phyloP scores from a whole-genome alignment of 208 protist species.

The Crithidia bombi region DNA sequence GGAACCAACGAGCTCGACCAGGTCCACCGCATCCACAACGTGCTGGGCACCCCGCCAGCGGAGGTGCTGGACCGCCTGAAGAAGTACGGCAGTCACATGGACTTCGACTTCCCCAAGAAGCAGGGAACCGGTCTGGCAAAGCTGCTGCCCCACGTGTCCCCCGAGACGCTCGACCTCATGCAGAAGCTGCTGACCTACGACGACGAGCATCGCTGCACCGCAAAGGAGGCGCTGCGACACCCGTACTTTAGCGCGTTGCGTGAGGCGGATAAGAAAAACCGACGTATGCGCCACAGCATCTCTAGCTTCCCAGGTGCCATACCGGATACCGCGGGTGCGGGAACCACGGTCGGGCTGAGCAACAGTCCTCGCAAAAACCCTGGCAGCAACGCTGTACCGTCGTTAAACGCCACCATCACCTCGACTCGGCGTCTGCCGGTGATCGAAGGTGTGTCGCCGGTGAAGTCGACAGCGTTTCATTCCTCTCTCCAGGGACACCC shows the following conservation, averaged over 20 bases:
- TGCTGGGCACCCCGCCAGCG: constrained; percentile 89
- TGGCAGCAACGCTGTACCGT: constrained; percentile 9
- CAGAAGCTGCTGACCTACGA: constrained; percentile 87
- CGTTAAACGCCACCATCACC: constrained; percentile 28
- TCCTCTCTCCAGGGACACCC: constrained; percentile 6
- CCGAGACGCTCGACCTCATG: constrained; percentile 88
- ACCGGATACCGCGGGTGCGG: not conserved
- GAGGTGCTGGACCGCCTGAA: constrained; percentile 78
- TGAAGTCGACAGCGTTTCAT: constrained; percentile 13
- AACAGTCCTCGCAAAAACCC: constrained; percentile 26
- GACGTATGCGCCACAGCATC: constrained; percentile 16
- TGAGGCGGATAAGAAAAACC: constrained; percentile 50
- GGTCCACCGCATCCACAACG: constrained; percentile 90
- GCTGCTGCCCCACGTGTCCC: constrained; percentile 68
- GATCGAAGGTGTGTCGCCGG: constrained; percentile 28
- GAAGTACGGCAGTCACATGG: constrained; percentile 60
- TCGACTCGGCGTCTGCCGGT: constrained; percentile 25
- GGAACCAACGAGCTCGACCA: constrained; percentile 86
- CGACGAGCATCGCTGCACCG: constrained; percentile 87
- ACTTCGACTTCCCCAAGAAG: constrained; percentile 76
- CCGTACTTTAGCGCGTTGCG: constrained; percentile 85
- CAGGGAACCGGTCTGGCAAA: constrained; percentile 64
- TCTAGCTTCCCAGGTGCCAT: constrained; percentile 2
- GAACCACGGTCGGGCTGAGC: constrained; percentile 6
- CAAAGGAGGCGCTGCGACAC: constrained; percentile 91